A percentile compares a stretch with the other conserved stretches of the same genome.
phyloP scores from a whole-genome alignment of 1,284 basidiomycete genomes.

The Tetrapyrgos nigripes region DNA sequence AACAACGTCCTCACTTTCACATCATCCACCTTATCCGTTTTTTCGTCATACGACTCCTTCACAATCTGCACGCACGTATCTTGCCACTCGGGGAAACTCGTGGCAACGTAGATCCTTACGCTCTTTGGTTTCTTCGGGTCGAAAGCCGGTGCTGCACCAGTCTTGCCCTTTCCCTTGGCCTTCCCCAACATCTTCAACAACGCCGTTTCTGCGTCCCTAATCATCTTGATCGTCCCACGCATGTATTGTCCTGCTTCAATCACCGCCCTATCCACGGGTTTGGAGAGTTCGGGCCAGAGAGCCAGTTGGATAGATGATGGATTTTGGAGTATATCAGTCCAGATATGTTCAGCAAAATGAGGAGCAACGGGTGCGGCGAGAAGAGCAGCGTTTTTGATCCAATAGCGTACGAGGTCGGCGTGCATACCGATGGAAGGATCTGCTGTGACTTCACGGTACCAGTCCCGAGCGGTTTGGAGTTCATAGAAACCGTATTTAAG shows the following conservation, averaged over 20 bases:
- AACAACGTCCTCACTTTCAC: slow-evolving; percentile 78
- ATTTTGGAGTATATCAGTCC: slow-evolving; percentile 78
- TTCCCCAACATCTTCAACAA: slow-evolving; percentile 81
- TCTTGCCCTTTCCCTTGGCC: slow-evolving; percentile 58
- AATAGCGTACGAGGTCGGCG: slow-evolving; percentile 76
- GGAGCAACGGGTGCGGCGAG: slow-evolving; percentile 91
- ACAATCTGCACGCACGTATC: slow-evolving; percentile 82
- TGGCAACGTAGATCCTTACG: slow-evolving; percentile 90
- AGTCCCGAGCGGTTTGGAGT: slow-evolving; percentile 90
- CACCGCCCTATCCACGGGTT: slow-evolving; percentile 61
- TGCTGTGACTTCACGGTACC: slow-evolving; percentile 94
- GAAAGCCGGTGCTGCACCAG: slow-evolving; percentile 53
- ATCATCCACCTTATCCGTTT: slow-evolving; percentile 81
- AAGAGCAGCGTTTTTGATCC: slow-evolving; percentile 84
- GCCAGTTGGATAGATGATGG: slow-evolving; percentile 84
- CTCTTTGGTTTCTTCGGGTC: slow-evolving; percentile 88
- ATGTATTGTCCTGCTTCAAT: slow-evolving; percentile 86
- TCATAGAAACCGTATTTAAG: slow-evolving; percentile 97
- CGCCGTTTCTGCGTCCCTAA: slow-evolving; percentile 88
- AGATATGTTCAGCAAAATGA: slow-evolving; percentile 95
- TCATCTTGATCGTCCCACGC: slow-evolving; percentile 84
- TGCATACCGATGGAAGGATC: slow-evolving; percentile 95
- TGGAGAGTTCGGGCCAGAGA: slow-evolving; percentile 74
- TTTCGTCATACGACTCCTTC: slow-evolving; percentile 70
- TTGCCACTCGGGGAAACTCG: slow-evolving; percentile 94